These are phyloP conservation scores for Guadua angustifolia DNA, from an alignment of 176 grass and related monocot species.

Conservation along the genomic window DNA sequence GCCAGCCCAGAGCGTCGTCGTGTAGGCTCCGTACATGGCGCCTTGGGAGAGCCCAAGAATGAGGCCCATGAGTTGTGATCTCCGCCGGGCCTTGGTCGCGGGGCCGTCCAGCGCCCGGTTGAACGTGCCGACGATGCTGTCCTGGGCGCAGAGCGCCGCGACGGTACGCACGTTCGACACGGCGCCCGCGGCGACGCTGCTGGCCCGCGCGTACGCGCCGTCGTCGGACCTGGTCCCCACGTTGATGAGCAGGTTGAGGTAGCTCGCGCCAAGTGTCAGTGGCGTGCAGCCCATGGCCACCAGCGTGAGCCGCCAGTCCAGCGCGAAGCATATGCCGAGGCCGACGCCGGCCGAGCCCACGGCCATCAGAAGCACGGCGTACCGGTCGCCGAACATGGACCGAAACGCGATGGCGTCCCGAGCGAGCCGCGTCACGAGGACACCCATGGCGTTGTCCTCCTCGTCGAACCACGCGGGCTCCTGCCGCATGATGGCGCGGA, in stretches of 20 bases:
- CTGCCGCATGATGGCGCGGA: conserved; percentile 57
- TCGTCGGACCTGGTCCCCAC: conserved; percentile 42
- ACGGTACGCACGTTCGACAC: conserved; percentile 56
- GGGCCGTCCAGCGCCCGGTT: conserved; percentile 30
- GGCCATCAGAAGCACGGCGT: too few species aligned
- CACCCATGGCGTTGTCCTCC: conserved; percentile 44
- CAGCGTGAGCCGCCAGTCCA: conserved; percentile 57
- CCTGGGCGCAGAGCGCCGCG: conserved; percentile 46
- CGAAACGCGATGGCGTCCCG: too few species aligned
- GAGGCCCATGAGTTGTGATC: conserved; percentile 52
- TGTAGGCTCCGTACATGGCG: conserved; percentile 63
- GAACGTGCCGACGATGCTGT: conserved; percentile 48
- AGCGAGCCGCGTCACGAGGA: too few species aligned
- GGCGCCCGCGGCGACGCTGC: conserved; percentile 57
- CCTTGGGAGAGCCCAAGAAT: conserved; percentile 59
- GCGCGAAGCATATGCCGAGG: too few species aligned
- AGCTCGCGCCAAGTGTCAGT: conserved; percentile 53
- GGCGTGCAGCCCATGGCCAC: conserved; percentile 53
- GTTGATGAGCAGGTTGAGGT: conserved; percentile 61
- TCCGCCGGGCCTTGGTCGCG: neutral
- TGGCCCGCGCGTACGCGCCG: conserved; percentile 41
- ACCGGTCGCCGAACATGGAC: too few species aligned
- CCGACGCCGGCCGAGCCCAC: too few species aligned
- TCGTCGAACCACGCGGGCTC: conserved; percentile 70
- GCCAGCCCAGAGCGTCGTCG: conserved; percentile 55